These are phyloP conservation scores for Colletotrichum sp. DNA, from an alignment of 2,329 filamentous ascomycete genomes.

Conservation along the genomic window DNA sequence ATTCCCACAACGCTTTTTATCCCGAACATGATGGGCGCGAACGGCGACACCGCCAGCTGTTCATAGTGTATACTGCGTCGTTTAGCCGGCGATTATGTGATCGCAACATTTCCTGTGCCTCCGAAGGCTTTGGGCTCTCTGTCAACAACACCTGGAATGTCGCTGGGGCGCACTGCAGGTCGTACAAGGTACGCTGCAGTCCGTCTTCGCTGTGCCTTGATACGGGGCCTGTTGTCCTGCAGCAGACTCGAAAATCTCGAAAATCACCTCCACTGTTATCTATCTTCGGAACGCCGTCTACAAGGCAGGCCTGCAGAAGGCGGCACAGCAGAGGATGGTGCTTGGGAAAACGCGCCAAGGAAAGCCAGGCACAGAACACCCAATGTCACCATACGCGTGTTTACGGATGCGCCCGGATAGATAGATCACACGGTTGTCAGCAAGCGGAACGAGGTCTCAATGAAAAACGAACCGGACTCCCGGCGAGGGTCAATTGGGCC, in stretches of 20 bases:
- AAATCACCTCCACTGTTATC: not conserved
- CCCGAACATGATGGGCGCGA: not conserved
- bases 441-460: not conserved
- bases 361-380: not conserved
- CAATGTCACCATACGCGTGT: not conserved
- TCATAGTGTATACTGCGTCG: not conserved
- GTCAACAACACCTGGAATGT: not conserved
- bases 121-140: not conserved
- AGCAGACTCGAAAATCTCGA: not conserved
- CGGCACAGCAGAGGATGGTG: not conserved
- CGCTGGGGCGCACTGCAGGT: not conserved
- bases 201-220: not conserved
- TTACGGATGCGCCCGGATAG: not conserved
- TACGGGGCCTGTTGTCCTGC: not conserved
- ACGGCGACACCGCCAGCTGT: not conserved
- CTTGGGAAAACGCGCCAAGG: not conserved
- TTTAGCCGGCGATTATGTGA: not conserved
- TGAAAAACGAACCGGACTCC: not conserved
- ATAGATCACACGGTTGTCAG: not conserved
- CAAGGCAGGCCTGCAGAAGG: not conserved
- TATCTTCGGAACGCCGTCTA: not conserved
- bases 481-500: not conserved
- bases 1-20: slow-evolving; percentile 2
- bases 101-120: not conserved
- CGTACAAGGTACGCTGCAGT: slow-evolving; percentile 2